Percentiles rank a stretch among this genome's conserved stretches.
phyloP scores from a whole-genome alignment of 345 rosid species.

The Gossypium turneri region DNA sequence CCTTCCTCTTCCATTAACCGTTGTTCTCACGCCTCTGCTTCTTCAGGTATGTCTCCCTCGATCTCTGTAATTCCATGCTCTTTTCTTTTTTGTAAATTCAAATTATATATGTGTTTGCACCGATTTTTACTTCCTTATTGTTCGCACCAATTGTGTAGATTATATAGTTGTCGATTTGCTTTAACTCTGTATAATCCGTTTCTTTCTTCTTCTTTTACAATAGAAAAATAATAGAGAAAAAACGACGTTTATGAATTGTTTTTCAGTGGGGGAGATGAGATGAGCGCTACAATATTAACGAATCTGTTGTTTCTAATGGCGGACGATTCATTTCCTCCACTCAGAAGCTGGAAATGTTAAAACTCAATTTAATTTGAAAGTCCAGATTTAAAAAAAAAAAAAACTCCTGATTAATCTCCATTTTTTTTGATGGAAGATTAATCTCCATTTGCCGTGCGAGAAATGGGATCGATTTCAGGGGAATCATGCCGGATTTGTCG shows the following conservation, averaged over 20 bases:
- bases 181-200: neutral
- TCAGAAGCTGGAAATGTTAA: neutral
- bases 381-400: neutral
- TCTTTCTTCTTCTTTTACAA: neutral
- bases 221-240: neutral
- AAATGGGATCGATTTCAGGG: neutral
- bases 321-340: neutral
- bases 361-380: neutral
- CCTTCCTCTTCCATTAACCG: constrained; percentile 45
- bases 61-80: neutral
- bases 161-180: neutral
- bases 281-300: neutral
- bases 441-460: constrained; percentile 5
- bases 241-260: too few relatives aligned
- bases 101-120: neutral
- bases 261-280: neutral
- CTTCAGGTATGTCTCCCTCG: constrained; percentile 42
- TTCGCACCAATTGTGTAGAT: neutral
- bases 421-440: too few relatives aligned
- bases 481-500: constrained; percentile 20
- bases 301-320: neutral
- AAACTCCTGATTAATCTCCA: neutral
- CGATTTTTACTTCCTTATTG: neutral
- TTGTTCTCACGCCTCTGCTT: constrained; percentile 42
- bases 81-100: neutral